Conservation (phyloP, 805 yeast genomes). For the Wickerhamiella cacticola region DNA sequence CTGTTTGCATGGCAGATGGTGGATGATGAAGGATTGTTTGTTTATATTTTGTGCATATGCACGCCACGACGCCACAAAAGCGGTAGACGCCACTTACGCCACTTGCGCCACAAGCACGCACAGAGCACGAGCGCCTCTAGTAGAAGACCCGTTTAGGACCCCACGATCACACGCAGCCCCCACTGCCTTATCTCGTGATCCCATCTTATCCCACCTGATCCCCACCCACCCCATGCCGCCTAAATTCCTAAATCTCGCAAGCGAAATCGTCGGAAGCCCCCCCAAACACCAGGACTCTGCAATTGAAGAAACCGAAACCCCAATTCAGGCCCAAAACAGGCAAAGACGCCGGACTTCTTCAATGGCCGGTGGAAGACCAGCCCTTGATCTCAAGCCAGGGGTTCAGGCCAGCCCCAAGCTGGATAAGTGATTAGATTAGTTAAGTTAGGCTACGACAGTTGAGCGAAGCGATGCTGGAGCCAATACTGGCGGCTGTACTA, state of each 20-base stretch:
- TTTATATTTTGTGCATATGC: not conserved
- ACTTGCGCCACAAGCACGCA: too few species aligned
- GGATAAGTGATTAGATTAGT: not conserved
- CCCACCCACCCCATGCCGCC: not conserved
- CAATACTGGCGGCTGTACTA: too few species aligned
- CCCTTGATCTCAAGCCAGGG: conserved; percentile 10
- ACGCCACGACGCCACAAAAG: too few species aligned
- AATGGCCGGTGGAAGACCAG: conserved; percentile 11
- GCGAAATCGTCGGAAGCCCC: conserved; percentile 11
- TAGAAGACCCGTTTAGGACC: too few species aligned
- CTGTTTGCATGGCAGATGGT: conserved; percentile 5
- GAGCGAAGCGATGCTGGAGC: too few species aligned
- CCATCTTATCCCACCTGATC: not conserved
- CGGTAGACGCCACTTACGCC: too few species aligned
- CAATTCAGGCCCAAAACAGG: not conserved
- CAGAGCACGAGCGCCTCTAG: too few species aligned
- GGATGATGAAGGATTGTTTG: conserved; percentile 3
- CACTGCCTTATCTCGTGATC: too few species aligned
- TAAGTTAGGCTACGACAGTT: too few species aligned
- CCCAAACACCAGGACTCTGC: not conserved
- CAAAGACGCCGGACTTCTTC: conserved; percentile 8
- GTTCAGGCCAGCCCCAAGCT: conserved; percentile 12
- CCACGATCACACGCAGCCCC: too few species aligned
- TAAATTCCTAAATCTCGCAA: conserved; percentile 12
- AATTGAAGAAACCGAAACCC: not conserved